Conservation (phyloP, 495 filamentous ascomycete species). For the Annulohypoxylon bovei region DNA sequence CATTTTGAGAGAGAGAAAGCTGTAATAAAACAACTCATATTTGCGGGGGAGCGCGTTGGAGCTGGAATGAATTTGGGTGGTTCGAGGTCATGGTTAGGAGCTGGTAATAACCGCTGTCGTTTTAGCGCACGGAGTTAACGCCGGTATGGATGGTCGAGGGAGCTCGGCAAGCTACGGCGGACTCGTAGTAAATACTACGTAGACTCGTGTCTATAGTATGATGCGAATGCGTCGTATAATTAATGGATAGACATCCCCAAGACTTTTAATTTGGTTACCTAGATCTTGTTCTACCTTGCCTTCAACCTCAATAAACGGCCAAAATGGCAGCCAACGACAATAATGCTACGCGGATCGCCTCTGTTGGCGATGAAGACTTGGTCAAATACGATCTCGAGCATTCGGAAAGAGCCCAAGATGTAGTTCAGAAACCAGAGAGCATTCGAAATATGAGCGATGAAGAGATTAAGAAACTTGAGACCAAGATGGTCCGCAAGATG, state of each 20-base stretch:
- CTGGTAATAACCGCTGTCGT: background rate
- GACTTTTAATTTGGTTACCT: no score
- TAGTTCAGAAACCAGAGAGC: background rate
- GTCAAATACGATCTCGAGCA: background rate
- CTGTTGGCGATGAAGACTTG: background rate
- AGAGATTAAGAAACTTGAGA: background rate
- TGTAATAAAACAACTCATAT: background rate
- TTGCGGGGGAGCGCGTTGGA: background rate
- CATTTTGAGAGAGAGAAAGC: background rate
- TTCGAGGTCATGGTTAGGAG: background rate
- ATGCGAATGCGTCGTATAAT: background rate
- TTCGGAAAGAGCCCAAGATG: background rate
- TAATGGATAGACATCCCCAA: background rate
- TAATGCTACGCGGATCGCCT: background rate
- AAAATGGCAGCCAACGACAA: background rate
- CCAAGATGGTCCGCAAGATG: background rate
- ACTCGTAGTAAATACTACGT: background rate
- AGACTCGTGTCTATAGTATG: background rate
- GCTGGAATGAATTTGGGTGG: background rate
- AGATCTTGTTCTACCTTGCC: background rate
- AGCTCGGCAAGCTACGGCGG: background rate
- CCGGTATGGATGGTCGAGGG: background rate
- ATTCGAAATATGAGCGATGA: background rate
- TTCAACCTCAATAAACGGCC: background rate
- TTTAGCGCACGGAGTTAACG: background rate